Base-by-base conservation (phyloP, 176 grass and related monocot species). In the Hordeum vulgare region DNA sequence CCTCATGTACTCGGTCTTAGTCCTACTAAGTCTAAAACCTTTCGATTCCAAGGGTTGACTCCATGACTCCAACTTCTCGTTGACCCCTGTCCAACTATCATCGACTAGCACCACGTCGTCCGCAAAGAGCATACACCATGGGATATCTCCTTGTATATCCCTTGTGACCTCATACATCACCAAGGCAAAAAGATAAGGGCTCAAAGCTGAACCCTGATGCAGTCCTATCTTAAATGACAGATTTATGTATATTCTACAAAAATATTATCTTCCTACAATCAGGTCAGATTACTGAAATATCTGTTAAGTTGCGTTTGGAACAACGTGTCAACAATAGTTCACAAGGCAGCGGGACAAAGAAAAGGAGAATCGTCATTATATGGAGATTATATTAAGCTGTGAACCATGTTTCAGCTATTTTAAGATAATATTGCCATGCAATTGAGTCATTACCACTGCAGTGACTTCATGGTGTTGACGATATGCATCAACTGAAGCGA, bases 381-480 rank as follows among this genome's bases (percentile, higher is more conserved):
- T 26, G 3, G 7, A 77, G 25, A 64, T 72, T 81, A 45, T 45
- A 58, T 77, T 7, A 65, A 78, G 49, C 21, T 78, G 7, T 63
- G 24, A 66, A 78, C 1, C 63, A 5, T 79, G 21, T 57, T 61
- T 88, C 27, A n/a, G 29, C 62, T 62, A 77, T n/a, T 63, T 71
- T 8, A 9, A 71, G 54, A 79, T 56, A 54, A 54, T 8, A 67
- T 82, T 63, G 28, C 36, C 80, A 74, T 51, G 24, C 33, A 90
- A 77, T 41, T 60, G 64, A 84, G 40, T 40, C 75, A 86, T 97
- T 84, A 99, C 96, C 91, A 77, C 84, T 44, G 93, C 89, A 83
- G 91, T 96, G 31, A 99, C 96, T 89, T 99, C 96, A 87, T 99
- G 93, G 41, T 96, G 93, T 77, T 92, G 93, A 26, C 86, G 62